phyloP scores from a whole-genome alignment of 2,329 filamentous ascomycete species.

The Bipolaris cookei region DNA sequence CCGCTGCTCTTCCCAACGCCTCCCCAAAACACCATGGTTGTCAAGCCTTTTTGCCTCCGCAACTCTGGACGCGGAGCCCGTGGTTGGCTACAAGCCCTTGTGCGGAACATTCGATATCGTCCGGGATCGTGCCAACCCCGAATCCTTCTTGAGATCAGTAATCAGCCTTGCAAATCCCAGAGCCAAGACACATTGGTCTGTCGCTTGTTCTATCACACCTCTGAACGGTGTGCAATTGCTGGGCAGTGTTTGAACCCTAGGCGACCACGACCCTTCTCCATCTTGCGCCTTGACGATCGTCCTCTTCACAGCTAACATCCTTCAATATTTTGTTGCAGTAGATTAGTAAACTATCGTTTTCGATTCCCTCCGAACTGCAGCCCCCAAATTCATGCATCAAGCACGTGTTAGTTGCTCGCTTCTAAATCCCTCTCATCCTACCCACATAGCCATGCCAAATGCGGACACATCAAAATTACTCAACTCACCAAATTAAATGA shows the following conservation, averaged over 20 bases:
- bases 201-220: neutral
- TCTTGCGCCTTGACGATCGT: neutral
- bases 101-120: neutral
- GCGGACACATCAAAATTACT: too few species aligned
- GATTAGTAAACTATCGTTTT: too few species aligned
- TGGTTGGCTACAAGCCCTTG: neutral
- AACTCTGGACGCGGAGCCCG: neutral
- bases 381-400: too few species aligned
- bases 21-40: neutral
- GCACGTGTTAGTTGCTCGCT: too few species aligned
- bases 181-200: neutral
- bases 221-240: constrained; percentile 1
- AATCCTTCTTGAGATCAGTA: neutral
- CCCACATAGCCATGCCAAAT: too few species aligned
- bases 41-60: neutral
- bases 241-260: neutral
- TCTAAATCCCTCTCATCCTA: too few species aligned
- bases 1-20: neutral
- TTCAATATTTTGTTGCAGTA: neutral
- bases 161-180: neutral
- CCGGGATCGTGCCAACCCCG: neutral
- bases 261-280: neutral
- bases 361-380: too few species aligned
- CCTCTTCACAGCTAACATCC: neutral
- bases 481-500: too few species aligned